Evolutionary conservation across 495 filamentous ascomycete genomes (phyloP), one percentile per base, ranked within the genome.

Genomic region (Lasiosphaeris hirsuta): DNA sequence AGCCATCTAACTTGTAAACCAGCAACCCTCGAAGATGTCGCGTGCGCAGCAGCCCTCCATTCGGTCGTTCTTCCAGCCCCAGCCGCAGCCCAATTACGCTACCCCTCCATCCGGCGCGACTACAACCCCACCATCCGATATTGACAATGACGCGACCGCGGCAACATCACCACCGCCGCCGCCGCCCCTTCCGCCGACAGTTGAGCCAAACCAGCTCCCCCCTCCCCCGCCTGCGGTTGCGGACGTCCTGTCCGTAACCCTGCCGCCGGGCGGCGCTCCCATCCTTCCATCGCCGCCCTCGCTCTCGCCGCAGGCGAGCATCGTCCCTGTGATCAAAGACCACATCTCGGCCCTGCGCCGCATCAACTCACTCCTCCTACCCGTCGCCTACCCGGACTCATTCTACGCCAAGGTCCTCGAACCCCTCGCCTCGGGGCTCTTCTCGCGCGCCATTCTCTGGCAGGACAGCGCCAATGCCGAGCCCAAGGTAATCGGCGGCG

Each of bases 341-440:
- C 84, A 92, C 70, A 77, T 96, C 56, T 79, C 88, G 43, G 83
- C 87, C 10, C 79, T 96, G 39, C 87, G 86, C 19, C 85, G 89
- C 40, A 90, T 97, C 58, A 96, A 92, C 63, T 73, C 85, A 39
- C 78, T 96, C 15, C 82, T 96, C 10, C 84, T 98, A 5, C 93
- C 93, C 17, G 88, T 97, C 62, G 81, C 83, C 69, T 98, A 98
- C 67, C 87, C 90, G 0, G 85, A 88, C 65, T 82, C 79, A 36
- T 97, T 97, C 82, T 98, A 96, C 78, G 78, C 80, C 48, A 85
- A 86, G 37, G 87, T 83, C 51, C 78, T 92, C 60, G 76, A 85
- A 6, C 87, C 92, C 30, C 75, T 84, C 6, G 73, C 83, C 17
- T 80, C 84, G 13, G 80, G 83, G 36, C 84, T 84, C 38, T 76